Conservation (phyloP, 768 basidiomycete species). For the Russula olivacea region DNA sequence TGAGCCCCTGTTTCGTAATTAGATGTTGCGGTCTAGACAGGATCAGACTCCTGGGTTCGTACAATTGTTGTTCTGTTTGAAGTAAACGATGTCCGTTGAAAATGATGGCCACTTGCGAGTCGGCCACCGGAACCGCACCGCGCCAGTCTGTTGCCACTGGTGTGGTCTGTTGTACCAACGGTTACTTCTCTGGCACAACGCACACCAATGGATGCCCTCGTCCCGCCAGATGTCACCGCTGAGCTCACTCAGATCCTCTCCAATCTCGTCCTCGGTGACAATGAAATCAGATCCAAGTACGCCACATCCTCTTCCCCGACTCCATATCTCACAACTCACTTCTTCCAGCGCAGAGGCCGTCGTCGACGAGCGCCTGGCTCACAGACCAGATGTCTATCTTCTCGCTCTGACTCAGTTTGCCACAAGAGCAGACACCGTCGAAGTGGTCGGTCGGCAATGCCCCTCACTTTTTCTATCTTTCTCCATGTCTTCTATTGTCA, state of each 20-base stretch:
- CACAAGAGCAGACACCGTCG: constrained; percentile 60
- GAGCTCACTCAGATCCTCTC: constrained; percentile 81
- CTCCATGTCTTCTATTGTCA: not conserved
- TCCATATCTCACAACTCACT: not conserved
- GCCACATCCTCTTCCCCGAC: constrained; percentile 11
- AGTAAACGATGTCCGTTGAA: too few relatives aligned
- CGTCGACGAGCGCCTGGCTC: constrained; percentile 72
- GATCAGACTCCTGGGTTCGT: too few relatives aligned
- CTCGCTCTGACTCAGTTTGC: constrained; percentile 77
- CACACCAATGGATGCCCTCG: constrained; percentile 24
- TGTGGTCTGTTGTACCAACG: too few relatives aligned
- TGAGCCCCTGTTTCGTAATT: too few relatives aligned
- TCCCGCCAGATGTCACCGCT: constrained; percentile 60
- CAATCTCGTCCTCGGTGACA: constrained; percentile 79
- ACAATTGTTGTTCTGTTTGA: too few relatives aligned
- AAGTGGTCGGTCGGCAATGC: constrained; percentile 61
- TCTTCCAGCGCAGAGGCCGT: constrained; percentile 63
- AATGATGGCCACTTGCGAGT: too few relatives aligned
- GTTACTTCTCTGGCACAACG: not conserved
- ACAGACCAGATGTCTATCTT: constrained; percentile 73
- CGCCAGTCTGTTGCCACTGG: not conserved
- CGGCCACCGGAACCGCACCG: not conserved
- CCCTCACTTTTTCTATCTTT: not conserved
- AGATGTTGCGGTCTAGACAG: too few relatives aligned
- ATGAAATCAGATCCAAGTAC: constrained; percentile 70